A percentile compares a stretch with the other conserved stretches of the same genome.
Evolutionary conservation across 2,329 filamentous ascomycete genomes (phyloP).

Genomic region (Calonectria honghensis): DNA sequence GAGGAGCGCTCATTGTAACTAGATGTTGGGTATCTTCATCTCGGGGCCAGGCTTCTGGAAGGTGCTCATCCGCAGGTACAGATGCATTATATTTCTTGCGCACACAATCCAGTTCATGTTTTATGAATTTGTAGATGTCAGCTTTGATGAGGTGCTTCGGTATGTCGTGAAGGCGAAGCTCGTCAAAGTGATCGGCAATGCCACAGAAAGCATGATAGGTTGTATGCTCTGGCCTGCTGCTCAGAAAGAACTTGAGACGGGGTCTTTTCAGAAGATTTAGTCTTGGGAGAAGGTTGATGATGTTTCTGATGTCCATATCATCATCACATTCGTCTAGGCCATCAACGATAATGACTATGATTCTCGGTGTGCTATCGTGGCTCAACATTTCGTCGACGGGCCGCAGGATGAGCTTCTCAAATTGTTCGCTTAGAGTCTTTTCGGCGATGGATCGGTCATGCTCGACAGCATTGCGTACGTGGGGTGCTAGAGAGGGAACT

Average conservation of each 20-base stretch:
- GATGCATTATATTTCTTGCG: conserved; percentile 49
- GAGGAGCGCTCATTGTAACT: conserved; percentile 54
- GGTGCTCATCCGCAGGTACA: background rate
- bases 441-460: conserved; percentile 55
- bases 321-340: conserved; percentile 25
- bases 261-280: background rate
- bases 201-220: conserved; percentile 59
- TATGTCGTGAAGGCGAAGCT: conserved; percentile 62
- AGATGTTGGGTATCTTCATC: conserved; percentile 35
- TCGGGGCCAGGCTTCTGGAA: conserved; percentile 39
- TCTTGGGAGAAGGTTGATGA: conserved; percentile 7
- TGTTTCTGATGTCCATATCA: background rate
- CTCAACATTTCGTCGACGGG: conserved; percentile 45
- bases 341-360: background rate
- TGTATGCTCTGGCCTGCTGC: conserved; percentile 59
- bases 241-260: conserved; percentile 5
- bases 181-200: conserved; percentile 44
- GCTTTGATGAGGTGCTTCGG: conserved; percentile 53
- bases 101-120: conserved; percentile 56
- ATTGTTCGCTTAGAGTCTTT: conserved; percentile 61
- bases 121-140: conserved; percentile 62
- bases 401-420: conserved; percentile 61
- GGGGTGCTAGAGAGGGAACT: conserved; percentile 54
- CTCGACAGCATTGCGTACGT: conserved; percentile 57
- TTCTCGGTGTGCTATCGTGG: background rate